Percentiles rank a stretch among this genome's conserved stretches.
Conservation (phyloP, 2,329 filamentous ascomycete species). For the Cordyceps javanica region DNA sequence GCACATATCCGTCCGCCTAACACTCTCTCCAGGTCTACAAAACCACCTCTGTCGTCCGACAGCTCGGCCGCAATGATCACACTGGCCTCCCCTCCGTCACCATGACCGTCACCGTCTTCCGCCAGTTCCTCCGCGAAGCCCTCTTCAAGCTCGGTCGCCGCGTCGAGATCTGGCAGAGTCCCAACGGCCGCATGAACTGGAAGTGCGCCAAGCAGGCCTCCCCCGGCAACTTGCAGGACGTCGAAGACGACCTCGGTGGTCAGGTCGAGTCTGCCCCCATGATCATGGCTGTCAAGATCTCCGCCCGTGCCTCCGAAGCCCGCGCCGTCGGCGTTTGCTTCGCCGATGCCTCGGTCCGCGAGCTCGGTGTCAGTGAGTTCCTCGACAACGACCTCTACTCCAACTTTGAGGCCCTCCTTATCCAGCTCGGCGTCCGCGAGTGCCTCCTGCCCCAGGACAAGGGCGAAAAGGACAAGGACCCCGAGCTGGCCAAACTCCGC, state of each 20-base stretch:
- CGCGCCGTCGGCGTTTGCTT: conserved; percentile 92
- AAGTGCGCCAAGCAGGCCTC: conserved; percentile 88
- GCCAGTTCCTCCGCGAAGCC: conserved; percentile 90
- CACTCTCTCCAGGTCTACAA: conserved; percentile 75
- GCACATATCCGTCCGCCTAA: neutral
- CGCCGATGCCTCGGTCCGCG: conserved; percentile 90
- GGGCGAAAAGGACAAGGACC: conserved; percentile 76
- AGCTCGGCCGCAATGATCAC: conserved; percentile 76
- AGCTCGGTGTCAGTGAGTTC: conserved; percentile 95
- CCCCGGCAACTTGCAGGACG: conserved; percentile 91
- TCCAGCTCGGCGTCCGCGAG: conserved; percentile 92
- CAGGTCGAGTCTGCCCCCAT: conserved; percentile 87
- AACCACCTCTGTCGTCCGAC: conserved; percentile 89
- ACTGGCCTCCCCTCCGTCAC: conserved; percentile 90
- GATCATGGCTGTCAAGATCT: conserved; percentile 90
- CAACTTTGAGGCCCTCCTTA: conserved; percentile 93
- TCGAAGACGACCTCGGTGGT: conserved; percentile 88
- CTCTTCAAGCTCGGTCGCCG: conserved; percentile 87
- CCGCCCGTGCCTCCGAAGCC: conserved; percentile 78
- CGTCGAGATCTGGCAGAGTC: conserved; percentile 81
- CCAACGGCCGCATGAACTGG: conserved; percentile 78
- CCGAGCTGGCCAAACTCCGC: conserved; percentile 78
- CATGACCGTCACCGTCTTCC: conserved; percentile 90
- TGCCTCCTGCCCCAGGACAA: conserved; percentile 79
- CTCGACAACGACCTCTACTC: conserved; percentile 98